These are phyloP conservation scores for Bipolaris oryzae DNA, from an alignment of 2,329 filamentous ascomycete species.

Conservation along the genomic window DNA sequence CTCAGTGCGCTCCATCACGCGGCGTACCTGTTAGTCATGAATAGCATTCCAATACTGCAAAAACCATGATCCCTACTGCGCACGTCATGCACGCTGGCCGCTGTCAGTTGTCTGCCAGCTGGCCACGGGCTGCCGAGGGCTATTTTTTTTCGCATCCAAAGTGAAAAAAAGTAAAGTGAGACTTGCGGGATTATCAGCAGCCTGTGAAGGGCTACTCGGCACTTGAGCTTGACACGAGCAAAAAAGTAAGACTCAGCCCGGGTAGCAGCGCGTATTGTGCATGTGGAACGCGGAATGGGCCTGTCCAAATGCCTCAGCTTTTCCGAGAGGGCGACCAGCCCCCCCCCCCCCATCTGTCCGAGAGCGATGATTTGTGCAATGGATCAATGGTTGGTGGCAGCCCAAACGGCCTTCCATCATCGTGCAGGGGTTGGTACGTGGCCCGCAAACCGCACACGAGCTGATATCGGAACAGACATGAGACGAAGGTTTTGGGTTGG, in stretches of 20 bases:
- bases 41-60: not conserved
- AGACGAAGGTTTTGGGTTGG: not conserved
- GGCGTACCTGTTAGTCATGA: constrained; percentile 1
- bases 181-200: constrained; percentile 13
- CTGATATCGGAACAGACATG: constrained; percentile 33
- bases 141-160: too few relatives aligned
- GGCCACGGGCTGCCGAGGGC: not conserved
- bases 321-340: constrained; percentile 18
- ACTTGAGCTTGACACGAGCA: constrained; percentile 10
- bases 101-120: not conserved
- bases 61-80: not conserved
- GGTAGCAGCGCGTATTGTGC: constrained; percentile 2
- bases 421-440: constrained; percentile 24
- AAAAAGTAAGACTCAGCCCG: constrained; percentile 1
- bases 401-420: constrained; percentile 17
- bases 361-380: constrained; percentile 23
- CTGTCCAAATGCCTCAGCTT: constrained; percentile 32
- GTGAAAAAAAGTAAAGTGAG: not conserved
- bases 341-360: constrained; percentile 37
- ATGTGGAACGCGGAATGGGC: constrained; percentile 3
- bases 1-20: constrained; percentile 1
- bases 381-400: constrained; percentile 11
- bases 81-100: not conserved
- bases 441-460: constrained; percentile 28
- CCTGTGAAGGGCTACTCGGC: constrained; percentile 14